Conservation (phyloP, 768 basidiomycete genomes). For the Dentipellis fragilis region DNA sequence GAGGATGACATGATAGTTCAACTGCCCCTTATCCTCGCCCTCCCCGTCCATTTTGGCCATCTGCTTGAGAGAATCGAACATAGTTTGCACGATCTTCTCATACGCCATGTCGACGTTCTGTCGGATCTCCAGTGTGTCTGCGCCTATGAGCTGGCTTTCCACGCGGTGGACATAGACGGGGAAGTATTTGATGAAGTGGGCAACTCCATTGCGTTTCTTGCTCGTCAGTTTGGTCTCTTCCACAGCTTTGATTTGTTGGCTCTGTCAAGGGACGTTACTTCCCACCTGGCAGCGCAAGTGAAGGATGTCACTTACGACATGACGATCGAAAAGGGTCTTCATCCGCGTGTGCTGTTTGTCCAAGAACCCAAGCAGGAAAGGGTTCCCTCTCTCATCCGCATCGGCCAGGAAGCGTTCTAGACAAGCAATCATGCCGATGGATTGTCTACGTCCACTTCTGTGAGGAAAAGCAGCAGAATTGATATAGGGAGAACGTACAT, state of each 20-base stretch:
- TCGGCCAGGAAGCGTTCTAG: slow-evolving; percentile 71
- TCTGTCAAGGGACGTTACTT: slow-evolving; percentile 31
- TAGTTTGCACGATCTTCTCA: slow-evolving; percentile 78
- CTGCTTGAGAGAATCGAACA: slow-evolving; percentile 90
- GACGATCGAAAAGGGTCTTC: slow-evolving; percentile 67
- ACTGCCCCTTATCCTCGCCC: slow-evolving; percentile 90
- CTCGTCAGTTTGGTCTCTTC: slow-evolving; percentile 86
- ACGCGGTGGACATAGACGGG: slow-evolving; percentile 78
- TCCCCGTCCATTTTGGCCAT: slow-evolving; percentile 94
- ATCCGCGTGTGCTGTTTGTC: slow-evolving; percentile 78
- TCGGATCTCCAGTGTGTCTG: slow-evolving; percentile 71
- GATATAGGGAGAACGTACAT: slow-evolving; percentile 46
- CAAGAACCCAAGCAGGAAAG: slow-evolving; percentile 60
- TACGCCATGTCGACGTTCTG: slow-evolving; percentile 71
- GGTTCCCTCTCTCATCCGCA: slow-evolving; percentile 70
- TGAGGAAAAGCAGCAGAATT: slow-evolving; percentile 10
- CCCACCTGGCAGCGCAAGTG: background rate
- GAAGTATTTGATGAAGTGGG: slow-evolving; percentile 88
- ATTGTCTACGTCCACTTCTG: slow-evolving; percentile 42
- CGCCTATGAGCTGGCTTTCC: slow-evolving; percentile 74
- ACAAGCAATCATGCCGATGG: slow-evolving; percentile 71
- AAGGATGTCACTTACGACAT: slow-evolving; percentile 39
- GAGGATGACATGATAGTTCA: slow-evolving; percentile 93
- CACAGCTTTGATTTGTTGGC: slow-evolving; percentile 77
- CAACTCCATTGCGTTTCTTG: slow-evolving; percentile 89